Percentiles rank a stretch among this genome's conserved stretches.
Conservation (phyloP, 495 filamentous ascomycete species). For the Hypoxylon rickii region DNA sequence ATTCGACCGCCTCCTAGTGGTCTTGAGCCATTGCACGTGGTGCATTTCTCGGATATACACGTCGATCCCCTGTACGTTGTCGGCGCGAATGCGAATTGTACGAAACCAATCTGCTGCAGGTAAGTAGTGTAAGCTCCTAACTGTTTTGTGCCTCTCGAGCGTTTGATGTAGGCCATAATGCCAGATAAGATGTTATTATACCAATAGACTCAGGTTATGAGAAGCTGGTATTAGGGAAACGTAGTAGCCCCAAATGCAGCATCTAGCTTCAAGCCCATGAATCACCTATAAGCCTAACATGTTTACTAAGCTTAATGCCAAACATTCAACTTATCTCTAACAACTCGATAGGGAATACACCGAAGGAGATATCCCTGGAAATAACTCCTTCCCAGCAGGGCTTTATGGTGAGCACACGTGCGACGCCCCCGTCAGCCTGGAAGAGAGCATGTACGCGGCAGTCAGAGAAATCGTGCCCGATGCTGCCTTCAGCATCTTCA, state of each 20-base stretch:
- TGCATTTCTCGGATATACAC: slow-evolving; percentile 63
- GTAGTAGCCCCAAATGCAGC: too few species aligned
- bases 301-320: too few species aligned
- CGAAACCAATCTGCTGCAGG: slow-evolving; percentile 62
- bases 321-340: too few species aligned
- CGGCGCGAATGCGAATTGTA: slow-evolving; percentile 56
- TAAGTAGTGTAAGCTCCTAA: slow-evolving; percentile 6
- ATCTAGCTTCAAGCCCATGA: too few species aligned
- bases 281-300: too few species aligned
- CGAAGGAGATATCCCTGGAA: slow-evolving; percentile 47
- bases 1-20: slow-evolving; percentile 50
- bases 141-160: not conserved
- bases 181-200: not conserved
- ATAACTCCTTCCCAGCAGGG: slow-evolving; percentile 50
- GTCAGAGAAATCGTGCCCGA: slow-evolving; percentile 46
- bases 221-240: too few species aligned
- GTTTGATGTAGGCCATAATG: not conserved
- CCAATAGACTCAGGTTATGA: too few species aligned
- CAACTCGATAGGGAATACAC: slow-evolving; percentile 42
- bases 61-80: slow-evolving; percentile 56
- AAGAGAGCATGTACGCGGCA: slow-evolving; percentile 58
- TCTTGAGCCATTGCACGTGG: slow-evolving; percentile 52
- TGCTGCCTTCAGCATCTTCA: slow-evolving; percentile 50
- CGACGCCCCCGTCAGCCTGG: slow-evolving; percentile 54
- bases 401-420: slow-evolving; percentile 54